Evolutionary conservation across 1,139 yeast genomes (phyloP).

Genomic region (Candida sanyaensis): DNA sequence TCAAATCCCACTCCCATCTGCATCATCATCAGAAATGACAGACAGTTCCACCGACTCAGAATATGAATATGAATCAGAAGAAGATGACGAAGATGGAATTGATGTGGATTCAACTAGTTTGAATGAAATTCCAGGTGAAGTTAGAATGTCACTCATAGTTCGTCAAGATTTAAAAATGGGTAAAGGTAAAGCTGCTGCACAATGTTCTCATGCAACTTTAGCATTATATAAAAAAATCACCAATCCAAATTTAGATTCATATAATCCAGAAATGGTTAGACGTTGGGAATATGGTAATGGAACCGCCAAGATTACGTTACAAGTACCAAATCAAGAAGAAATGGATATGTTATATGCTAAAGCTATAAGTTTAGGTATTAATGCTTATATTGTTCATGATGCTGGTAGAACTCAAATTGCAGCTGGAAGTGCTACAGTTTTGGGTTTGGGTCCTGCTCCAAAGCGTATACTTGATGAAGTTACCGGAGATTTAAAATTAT

Average conservation of each 20-base stretch:
- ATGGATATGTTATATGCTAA: conserved; percentile 77
- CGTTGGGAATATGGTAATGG: conserved; percentile 82
- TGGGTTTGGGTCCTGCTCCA: conserved; percentile 98
- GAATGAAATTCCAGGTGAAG: conserved; percentile 73
- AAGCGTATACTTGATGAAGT: conserved; percentile 75
- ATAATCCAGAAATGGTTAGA: conserved; percentile 58
- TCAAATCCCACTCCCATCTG: neutral
- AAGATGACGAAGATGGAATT: conserved; percentile 47
- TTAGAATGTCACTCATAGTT: conserved; percentile 83
- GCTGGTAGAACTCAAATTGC: conserved; percentile 97
- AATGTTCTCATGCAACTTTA: conserved; percentile 96
- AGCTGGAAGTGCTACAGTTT: conserved; percentile 91
- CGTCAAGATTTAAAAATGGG: conserved; percentile 91
- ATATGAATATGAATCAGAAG: conserved; percentile 11
- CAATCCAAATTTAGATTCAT: conserved; percentile 53
- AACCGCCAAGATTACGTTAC: conserved; percentile 93
- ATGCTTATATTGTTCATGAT: conserved; percentile 82
- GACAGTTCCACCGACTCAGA: conserved; percentile 4
- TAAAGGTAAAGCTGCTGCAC: conserved; percentile 97
- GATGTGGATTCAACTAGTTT: conserved; percentile 58
- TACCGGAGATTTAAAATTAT: conserved; percentile 76
- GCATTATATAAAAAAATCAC: conserved; percentile 79
- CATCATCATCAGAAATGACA: conserved; percentile 7
- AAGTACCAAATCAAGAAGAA: conserved; percentile 71
- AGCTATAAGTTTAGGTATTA: conserved; percentile 79